These are phyloP conservation scores for Penicillium cosmopolitanum DNA, from an alignment of 495 filamentous ascomycete species.

Conservation along the genomic window DNA sequence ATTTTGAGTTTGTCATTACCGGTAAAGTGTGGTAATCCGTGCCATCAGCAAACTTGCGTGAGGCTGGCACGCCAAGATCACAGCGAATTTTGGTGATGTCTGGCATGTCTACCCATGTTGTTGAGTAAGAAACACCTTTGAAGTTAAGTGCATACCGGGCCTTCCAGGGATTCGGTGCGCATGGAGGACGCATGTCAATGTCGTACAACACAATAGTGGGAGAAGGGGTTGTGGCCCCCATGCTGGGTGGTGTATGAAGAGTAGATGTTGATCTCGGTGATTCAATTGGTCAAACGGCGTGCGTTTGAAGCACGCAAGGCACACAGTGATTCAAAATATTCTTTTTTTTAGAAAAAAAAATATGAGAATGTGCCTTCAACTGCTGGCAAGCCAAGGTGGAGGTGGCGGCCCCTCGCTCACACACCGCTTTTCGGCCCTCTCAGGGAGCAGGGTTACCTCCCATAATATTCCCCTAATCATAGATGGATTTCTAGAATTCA, in stretches of 20 bases:
- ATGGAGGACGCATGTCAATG: constrained; percentile 51
- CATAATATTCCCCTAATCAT: neutral
- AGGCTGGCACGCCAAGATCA: constrained; percentile 45
- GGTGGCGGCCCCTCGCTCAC: neutral
- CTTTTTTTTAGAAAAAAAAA: too few relatives aligned
- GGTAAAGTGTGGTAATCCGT: constrained; percentile 63
- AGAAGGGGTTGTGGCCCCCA: neutral
- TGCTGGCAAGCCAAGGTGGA: neutral
- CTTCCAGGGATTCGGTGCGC: constrained; percentile 63
- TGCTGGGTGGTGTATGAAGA: neutral
- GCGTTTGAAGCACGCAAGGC: neutral
- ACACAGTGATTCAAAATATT: neutral
- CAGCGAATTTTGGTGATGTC: constrained; percentile 51
- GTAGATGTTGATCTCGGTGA: neutral
- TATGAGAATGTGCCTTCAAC: neutral
- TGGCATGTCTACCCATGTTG: constrained; percentile 54
- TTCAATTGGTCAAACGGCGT: neutral
- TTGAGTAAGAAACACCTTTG: constrained; percentile 54
- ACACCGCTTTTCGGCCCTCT: constrained; percentile 1
- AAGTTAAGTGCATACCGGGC: constrained; percentile 66
- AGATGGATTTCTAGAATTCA: neutral
- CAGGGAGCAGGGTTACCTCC: neutral
- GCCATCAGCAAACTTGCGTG: constrained; percentile 60
- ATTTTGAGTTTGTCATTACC: constrained; percentile 50
- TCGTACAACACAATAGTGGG: constrained; percentile 56